A percentile compares a stretch with the other conserved stretches of the same genome.
These are phyloP conservation scores for Phyllostachys edulis DNA, from an alignment of 176 grass and related monocot species.

Conservation along the genomic window DNA sequence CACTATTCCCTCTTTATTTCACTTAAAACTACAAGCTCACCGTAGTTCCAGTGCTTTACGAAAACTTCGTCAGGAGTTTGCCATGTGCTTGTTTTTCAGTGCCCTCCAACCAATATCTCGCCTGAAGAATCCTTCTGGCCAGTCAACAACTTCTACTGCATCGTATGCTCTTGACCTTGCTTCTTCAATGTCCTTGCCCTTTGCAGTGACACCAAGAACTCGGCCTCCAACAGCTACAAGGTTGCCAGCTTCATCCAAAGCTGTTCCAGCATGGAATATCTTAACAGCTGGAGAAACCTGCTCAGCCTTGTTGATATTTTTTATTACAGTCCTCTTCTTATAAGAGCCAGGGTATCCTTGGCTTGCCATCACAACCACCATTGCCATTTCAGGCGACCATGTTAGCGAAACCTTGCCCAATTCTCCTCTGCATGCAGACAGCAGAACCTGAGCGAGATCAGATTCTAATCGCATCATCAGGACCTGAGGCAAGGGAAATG, in stretches of 20 bases:
- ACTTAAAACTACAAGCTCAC: background rate
- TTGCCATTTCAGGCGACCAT: constrained; percentile 66
- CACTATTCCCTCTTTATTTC: constrained; percentile 12
- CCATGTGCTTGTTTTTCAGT: constrained; percentile 38
- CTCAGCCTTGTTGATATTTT: constrained; percentile 44
- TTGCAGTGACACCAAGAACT: constrained; percentile 72
- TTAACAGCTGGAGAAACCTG: constrained; percentile 63
- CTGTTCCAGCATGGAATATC: constrained; percentile 83
- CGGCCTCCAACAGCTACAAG: constrained; percentile 60
- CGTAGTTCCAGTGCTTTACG: background rate
- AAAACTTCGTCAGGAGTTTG: constrained; percentile 1
- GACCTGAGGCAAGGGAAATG: constrained; percentile 45
- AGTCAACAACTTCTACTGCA: constrained; percentile 58
- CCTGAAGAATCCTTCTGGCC: constrained; percentile 82
- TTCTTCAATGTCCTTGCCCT: constrained; percentile 74
- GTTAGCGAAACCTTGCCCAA: constrained; percentile 53
- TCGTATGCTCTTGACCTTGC: constrained; percentile 58
- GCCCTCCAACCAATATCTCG: constrained; percentile 85
- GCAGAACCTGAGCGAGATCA: constrained; percentile 63
- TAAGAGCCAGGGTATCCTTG: constrained; percentile 77
- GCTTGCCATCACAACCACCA: constrained; percentile 87
- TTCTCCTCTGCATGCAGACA: constrained; percentile 71
- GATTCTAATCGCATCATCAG: constrained; percentile 87
- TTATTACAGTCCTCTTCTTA: constrained; percentile 72
- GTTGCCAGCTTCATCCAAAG: constrained; percentile 56